Conservation (phyloP, 352 stramenopile species). For the Pythium rhizo-oryzae region DNA sequence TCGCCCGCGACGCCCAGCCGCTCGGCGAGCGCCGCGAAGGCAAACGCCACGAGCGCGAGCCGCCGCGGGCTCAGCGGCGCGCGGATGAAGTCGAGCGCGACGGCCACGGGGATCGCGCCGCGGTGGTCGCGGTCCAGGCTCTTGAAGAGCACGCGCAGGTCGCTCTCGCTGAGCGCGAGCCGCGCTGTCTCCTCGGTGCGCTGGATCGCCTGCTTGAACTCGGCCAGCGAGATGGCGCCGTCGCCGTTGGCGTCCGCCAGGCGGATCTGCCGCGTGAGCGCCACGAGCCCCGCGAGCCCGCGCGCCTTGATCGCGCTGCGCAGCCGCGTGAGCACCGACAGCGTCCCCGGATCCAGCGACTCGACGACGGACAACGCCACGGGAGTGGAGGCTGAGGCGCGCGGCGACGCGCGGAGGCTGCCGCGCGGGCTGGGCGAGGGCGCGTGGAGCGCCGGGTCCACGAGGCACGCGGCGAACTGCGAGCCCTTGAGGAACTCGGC, state of each 20-base stretch:
- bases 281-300: slow-evolving; percentile 65
- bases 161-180: slow-evolving; percentile 60
- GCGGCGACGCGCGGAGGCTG: slow-evolving; percentile 10
- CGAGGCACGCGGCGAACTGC: slow-evolving; percentile 66
- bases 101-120: slow-evolving; percentile 68
- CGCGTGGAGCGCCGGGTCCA: slow-evolving; percentile 44
- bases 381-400: background rate
- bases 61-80: slow-evolving; percentile 76
- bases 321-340: slow-evolving; percentile 58
- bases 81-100: slow-evolving; percentile 84
- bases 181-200: slow-evolving; percentile 37
- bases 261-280: slow-evolving; percentile 66
- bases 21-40: slow-evolving; percentile 49
- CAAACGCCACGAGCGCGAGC: slow-evolving; percentile 66
- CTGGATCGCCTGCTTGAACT: slow-evolving; percentile 78
- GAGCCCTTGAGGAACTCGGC: slow-evolving; percentile 71
- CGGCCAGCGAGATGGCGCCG: slow-evolving; percentile 59
- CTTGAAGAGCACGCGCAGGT: slow-evolving; percentile 75
- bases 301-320: slow-evolving; percentile 48
- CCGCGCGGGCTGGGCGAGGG: slow-evolving; percentile 25
- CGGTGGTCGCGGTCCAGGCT: slow-evolving; percentile 79
- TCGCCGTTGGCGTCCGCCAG: slow-evolving; percentile 73
- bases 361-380: slow-evolving; percentile 4
- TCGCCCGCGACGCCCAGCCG: background rate
- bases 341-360: slow-evolving; percentile 52